Evolutionary conservation across 495 filamentous ascomycete species (phyloP), one percentile per base, ranked within the genome.

Genomic region (Sphaerosporella brunnea): DNA sequence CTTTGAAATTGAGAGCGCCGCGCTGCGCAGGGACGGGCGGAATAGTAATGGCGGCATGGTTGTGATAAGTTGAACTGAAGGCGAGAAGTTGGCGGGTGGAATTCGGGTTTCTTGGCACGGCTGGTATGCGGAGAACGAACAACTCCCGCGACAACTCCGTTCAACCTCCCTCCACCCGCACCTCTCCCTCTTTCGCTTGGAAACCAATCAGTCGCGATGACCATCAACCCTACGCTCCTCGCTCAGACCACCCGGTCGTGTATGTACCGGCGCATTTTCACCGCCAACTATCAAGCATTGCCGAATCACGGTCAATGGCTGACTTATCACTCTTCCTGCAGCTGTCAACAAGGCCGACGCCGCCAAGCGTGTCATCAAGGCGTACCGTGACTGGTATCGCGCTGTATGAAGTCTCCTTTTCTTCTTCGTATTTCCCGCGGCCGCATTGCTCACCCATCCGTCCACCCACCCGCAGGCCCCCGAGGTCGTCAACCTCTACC

Each of bases 401-500:
- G 74, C 84, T 64, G 90, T 96, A 73, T 66, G 83, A 77, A 40
- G 26, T 37, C 23, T 34, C 25, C 11, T 19, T 3, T 26, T 24
- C 18, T 13, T 13, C 19, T 11, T 9, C 24, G n/a, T n/a, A 35
- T 13, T 24, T 35, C 36, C n/a, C 24, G 18, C 44, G 1, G 20
- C 15, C 42, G 18, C 8, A 45, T 49, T 28, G 23, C 15, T 51
- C 18, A 49, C 39, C 16, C n/a, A n/a, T n/a, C n/a, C n/a, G 7
- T 11, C 35, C 5, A 62, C 18, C 9, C 9, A 7, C 9, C 15
- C 9, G 16, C 35, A 97, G 90, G 86, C 85, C 44, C 88, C 90
- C 26, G 87, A 95, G 63, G 84, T 96, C 59, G 88, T 94, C 63
- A 78, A 76, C 47, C 93, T 93, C 82, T 97, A 97, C 73, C 79